Evolutionary conservation across 768 basidiomycete species (phyloP), one percentile per base, ranked within the genome.

Genomic region (Artomyces pyxidatus): DNA sequence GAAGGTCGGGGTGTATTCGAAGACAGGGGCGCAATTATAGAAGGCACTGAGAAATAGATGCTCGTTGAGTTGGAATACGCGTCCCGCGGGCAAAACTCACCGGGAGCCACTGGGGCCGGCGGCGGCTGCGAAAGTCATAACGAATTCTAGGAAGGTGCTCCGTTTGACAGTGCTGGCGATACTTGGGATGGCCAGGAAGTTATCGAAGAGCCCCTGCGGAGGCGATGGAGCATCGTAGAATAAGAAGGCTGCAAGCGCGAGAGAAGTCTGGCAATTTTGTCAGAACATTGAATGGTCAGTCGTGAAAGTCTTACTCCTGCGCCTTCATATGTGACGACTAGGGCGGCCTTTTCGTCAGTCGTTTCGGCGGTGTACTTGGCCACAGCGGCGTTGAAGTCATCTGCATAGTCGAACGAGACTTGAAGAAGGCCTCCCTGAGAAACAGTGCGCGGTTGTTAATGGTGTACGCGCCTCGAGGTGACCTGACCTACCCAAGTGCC

Each of bases 311-410:
- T n/a, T n/a, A n/a, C n/a, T n/a, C n/a, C n/a, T n/a, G n/a, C n/a
- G n/a, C n/a, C n/a, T n/a, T 54, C 51, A 42, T 32, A 51, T 14
- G 49, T 47, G 2, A 42, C 45, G 2, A 54, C 11, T 3, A 54
- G 8, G 23, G 29, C 29, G 17, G 53, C 53, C 23, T 54, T 54
- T 21, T 23, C 25, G 29, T 54, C 53, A 3, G 45, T 44, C 8
- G 35, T 39, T 16, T 54, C 17, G 12, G 29, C 35, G 10, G 42
- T 37, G 21, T 43, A 54, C 3, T 54, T 47, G 41, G 47, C 38
- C 2, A 51, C 47, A 3, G 49, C 49, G 57, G 62, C 50, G 22
- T 59, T 39, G 68, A 78, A 27, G 10, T 41, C 2, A 12, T 51
- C 37, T 11, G 44, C 17, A 32, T 22, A 32, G 32, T 25, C 35